Evolutionary conservation across 345 rosid species (phyloP).

Genomic region (Gossypium australe): DNA sequence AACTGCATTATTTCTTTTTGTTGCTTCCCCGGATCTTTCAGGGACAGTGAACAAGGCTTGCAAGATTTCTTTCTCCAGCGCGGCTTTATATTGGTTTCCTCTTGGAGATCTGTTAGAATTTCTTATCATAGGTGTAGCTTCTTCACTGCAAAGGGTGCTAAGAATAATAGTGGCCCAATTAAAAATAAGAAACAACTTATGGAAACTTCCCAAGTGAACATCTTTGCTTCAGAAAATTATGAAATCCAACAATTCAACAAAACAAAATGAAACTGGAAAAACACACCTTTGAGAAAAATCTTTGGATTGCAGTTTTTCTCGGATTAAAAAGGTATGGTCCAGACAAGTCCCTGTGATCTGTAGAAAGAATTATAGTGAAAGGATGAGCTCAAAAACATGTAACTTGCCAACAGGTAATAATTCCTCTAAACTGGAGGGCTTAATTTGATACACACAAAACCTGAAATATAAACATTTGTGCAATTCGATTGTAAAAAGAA

Average conservation of each 20-base stretch:
- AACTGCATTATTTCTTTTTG: conserved; percentile 19
- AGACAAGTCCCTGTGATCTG: conserved; percentile 23
- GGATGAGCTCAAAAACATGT: not conserved
- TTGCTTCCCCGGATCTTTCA: conserved; percentile 31
- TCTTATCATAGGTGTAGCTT: conserved; percentile 16
- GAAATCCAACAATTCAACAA: not conserved
- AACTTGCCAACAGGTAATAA: not conserved
- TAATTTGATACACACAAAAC: not conserved
- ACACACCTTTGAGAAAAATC: conserved; percentile 31
- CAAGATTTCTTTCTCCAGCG: conserved; percentile 45
- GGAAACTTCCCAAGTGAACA: not conserved
- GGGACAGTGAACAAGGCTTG: conserved; percentile 37
- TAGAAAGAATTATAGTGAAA: conserved; percentile 15
- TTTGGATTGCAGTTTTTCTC: conserved; percentile 19
- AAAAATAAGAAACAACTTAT: not conserved
- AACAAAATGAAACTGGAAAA: conserved; percentile 1
- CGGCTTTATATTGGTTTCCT: conserved; percentile 15
- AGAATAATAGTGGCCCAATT: not conserved
- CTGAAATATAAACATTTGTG: not conserved
- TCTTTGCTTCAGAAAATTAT: not conserved
- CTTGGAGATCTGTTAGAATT: conserved; percentile 11
- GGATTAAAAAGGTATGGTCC: conserved; percentile 4
- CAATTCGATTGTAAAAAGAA: not conserved
- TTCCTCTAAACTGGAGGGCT: not conserved
- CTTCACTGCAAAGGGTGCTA: conserved; percentile 29